Percentiles rank a stretch among this genome's conserved stretches.
Conservation (phyloP, 495 filamentous ascomycete genomes). For the Hyaloscypha bicolor region DNA sequence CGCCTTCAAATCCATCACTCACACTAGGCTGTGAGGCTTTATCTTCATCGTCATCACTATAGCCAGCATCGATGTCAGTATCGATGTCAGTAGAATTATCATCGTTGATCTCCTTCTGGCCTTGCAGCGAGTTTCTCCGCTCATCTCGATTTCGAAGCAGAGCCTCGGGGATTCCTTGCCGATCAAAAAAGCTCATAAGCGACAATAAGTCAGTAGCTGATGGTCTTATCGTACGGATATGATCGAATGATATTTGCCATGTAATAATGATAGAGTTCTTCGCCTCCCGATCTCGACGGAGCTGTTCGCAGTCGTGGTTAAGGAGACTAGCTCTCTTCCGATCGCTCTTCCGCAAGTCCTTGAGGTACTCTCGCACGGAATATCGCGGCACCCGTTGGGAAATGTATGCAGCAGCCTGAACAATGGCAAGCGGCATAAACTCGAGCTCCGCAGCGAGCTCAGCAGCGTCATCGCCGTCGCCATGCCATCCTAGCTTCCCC, state of each 20-base stretch:
- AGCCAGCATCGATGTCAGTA: neutral
- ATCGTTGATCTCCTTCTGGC: neutral
- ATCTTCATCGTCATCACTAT: neutral
- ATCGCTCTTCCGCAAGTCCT: constrained; percentile 41
- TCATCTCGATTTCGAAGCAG: constrained; percentile 17
- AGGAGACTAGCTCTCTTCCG: constrained; percentile 39
- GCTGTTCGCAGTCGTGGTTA: constrained; percentile 37
- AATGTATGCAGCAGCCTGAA: constrained; percentile 36
- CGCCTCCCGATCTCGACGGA: constrained; percentile 40
- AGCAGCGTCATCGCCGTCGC: constrained; percentile 12
- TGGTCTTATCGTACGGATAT: constrained; percentile 35
- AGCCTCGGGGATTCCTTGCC: constrained; percentile 37
- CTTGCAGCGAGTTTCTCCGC: no score
- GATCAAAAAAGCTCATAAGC: constrained; percentile 40
- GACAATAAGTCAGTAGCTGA: constrained; percentile 39
- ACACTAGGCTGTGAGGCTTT: neutral
- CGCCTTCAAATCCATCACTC: constrained; percentile 41
- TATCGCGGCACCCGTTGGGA: constrained; percentile 26
- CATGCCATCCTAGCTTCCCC: constrained; percentile 36
- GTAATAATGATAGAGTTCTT: constrained; percentile 28
- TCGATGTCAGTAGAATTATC: neutral
- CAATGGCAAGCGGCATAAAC: no score
- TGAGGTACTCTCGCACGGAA: constrained; percentile 38
- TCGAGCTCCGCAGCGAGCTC: constrained; percentile 35
- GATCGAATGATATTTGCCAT: constrained; percentile 50